Percentiles rank a stretch among this genome's conserved stretches.
phyloP scores from a whole-genome alignment of 1,284 basidiomycete species.

The Naganishia cerealis region DNA sequence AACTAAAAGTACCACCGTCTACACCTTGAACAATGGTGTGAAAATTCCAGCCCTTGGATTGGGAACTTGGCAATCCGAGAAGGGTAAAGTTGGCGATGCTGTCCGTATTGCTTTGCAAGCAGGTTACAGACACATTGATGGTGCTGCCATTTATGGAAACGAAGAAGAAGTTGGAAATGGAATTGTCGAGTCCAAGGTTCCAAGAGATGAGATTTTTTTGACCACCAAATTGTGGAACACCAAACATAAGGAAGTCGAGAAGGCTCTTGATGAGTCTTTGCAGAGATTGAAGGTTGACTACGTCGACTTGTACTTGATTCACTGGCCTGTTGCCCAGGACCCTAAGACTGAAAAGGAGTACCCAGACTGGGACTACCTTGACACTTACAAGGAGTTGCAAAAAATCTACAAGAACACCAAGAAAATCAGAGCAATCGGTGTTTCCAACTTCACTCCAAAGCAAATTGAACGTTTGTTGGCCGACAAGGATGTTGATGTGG shows the following conservation, averaged over 20 bases:
- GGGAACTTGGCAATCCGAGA: constrained; percentile 54
- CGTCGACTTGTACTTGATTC: constrained; percentile 73
- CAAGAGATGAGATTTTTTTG: constrained; percentile 68
- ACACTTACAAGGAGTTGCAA: too few species aligned
- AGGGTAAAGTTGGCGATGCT: constrained; percentile 35
- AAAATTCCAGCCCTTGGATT: constrained; percentile 72
- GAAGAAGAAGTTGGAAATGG: constrained; percentile 86
- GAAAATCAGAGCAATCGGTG: too few species aligned
- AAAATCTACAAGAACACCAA: too few species aligned
- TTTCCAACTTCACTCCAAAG: too few species aligned
- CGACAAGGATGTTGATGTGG: too few species aligned
- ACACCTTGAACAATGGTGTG: constrained; percentile 70
- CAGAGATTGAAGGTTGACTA: constrained; percentile 65
- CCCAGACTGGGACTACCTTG: too few species aligned
- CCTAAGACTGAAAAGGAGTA: too few species aligned
- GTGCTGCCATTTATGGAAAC: constrained; percentile 60
- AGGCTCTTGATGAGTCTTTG: constrained; percentile 64
- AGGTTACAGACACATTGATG: constrained; percentile 38
- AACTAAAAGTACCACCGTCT: too few species aligned
- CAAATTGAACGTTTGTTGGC: too few species aligned
- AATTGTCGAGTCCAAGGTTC: constrained; percentile 61
- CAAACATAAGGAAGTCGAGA: constrained; percentile 56
- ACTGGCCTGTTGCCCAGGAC: constrained; percentile 38
- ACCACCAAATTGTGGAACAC: constrained; percentile 66
- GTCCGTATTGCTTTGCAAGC: constrained; percentile 34